These are phyloP conservation scores for Sedum album DNA, from an alignment of 164 flowering plant genomes.

Conservation along the genomic window DNA sequence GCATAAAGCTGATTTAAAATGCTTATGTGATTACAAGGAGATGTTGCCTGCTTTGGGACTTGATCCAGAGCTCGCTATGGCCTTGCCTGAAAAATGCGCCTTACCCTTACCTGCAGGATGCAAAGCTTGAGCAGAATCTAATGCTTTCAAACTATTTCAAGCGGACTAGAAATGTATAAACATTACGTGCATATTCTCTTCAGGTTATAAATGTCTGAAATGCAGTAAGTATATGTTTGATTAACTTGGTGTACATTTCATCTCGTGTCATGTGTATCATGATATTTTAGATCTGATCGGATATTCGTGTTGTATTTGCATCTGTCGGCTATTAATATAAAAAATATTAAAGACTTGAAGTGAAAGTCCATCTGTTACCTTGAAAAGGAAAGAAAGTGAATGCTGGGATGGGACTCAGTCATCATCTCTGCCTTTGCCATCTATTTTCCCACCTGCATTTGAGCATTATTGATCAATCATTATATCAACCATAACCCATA, in stretches of 20 bases:
- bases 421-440: not conserved
- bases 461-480: not conserved
- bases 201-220: not conserved
- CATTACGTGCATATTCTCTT: not conserved
- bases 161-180: no score
- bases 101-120: not conserved
- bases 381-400: not conserved
- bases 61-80: slow-evolving; percentile 39
- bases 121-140: not conserved
- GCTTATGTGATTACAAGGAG: slow-evolving; percentile 41
- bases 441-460: not conserved
- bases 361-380: not conserved
- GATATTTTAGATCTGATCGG: no score
- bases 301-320: not conserved
- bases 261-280: no score
- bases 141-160: no score
- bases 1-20: slow-evolving; percentile 28
- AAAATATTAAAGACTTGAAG: not conserved
- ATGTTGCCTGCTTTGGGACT: slow-evolving; percentile 34
- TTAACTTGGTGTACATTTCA: no score
- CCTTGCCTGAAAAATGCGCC: slow-evolving; percentile 22
- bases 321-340: not conserved
- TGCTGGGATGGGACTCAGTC: not conserved
- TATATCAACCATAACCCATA: not conserved
- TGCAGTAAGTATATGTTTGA: no score